These are phyloP conservation scores for Clarireedia monteithiana DNA, from an alignment of 2,329 filamentous ascomycete genomes.

Conservation along the genomic window DNA sequence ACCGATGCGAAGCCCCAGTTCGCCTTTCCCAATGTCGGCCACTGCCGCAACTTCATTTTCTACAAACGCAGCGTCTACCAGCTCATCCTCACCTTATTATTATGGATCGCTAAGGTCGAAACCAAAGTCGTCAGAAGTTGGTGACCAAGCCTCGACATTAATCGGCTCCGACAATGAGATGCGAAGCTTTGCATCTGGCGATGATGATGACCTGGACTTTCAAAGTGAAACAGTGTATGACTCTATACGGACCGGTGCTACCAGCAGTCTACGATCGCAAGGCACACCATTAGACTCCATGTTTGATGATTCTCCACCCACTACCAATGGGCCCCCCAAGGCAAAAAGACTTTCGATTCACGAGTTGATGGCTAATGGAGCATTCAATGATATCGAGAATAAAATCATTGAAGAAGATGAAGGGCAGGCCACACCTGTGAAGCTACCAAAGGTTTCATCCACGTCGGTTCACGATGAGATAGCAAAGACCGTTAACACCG, in stretches of 20 bases:
- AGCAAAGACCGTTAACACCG: constrained; percentile 12
- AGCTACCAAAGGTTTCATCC: constrained; percentile 12
- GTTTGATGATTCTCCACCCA: constrained; percentile 70
- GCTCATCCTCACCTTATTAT: constrained; percentile 16
- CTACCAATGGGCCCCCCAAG: constrained; percentile 37
- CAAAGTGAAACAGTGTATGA: constrained; percentile 73
- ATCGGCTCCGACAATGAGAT: constrained; percentile 63
- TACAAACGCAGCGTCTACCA: constrained; percentile 37
- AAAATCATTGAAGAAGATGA: constrained; percentile 59
- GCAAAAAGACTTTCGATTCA: constrained; percentile 26
- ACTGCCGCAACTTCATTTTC: constrained; percentile 32
- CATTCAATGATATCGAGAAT: constrained; percentile 45
- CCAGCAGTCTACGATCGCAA: constrained; percentile 55
- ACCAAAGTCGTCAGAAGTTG: constrained; percentile 21
- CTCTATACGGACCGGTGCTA: constrained; percentile 64
- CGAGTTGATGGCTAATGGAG: constrained; percentile 32
- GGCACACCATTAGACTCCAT: constrained; percentile 71
- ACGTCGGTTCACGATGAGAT: constrained; percentile 11
- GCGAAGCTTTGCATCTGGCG: constrained; percentile 56
- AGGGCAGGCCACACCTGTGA: constrained; percentile 41
- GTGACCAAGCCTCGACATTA: constrained; percentile 48
- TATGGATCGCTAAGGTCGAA: constrained; percentile 16
- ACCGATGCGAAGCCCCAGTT: constrained; percentile 21
- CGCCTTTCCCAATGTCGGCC: constrained; percentile 25
- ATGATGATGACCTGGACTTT: constrained; percentile 72